Conservation (phyloP, 2,329 filamentous ascomycete species). For the Erysiphe pulchra region DNA sequence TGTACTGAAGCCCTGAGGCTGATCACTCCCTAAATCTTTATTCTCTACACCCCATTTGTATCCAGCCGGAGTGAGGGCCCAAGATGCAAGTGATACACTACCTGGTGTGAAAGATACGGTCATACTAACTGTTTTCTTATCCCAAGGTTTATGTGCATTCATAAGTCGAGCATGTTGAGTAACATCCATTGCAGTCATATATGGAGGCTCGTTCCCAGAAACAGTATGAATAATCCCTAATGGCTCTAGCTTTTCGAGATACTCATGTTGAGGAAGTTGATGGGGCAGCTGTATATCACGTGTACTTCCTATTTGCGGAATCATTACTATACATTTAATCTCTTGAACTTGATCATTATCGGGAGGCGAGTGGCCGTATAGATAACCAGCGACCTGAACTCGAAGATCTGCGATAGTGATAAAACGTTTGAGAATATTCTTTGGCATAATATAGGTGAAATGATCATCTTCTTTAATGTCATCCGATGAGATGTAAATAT, state of each 20-base stretch:
- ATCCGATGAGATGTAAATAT: conserved; percentile 94
- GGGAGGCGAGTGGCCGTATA: conserved; percentile 76
- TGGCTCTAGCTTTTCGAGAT: conserved; percentile 64
- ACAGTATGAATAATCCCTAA: conserved; percentile 88
- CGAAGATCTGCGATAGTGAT: conserved; percentile 92
- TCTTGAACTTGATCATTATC: conserved; percentile 97
- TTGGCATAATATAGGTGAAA: conserved; percentile 94
- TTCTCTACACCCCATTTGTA: conserved; percentile 97
- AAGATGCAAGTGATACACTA: conserved; percentile 81
- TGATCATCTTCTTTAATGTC: conserved; percentile 72
- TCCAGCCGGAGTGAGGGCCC: conserved; percentile 72
- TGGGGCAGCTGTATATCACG: conserved; percentile 80
- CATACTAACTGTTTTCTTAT: conserved; percentile 77
- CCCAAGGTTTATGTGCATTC: conserved; percentile 55
- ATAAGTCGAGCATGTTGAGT: conserved; percentile 83
- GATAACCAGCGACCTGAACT: conserved; percentile 84
- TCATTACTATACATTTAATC: conserved; percentile 86
- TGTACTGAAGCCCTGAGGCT: conserved; percentile 79
- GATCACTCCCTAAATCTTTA: conserved; percentile 74
- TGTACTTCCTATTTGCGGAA: conserved; percentile 84
- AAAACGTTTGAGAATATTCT: conserved; percentile 95
- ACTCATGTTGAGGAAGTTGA: conserved; percentile 75
- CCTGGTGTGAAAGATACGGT: conserved; percentile 92
- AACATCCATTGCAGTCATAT: conserved; percentile 89
- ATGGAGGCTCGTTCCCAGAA: conserved; percentile 79